phyloP scores from a whole-genome alignment of 2,329 filamentous ascomycete species.

The Pseudogymnoascus sp. region DNA sequence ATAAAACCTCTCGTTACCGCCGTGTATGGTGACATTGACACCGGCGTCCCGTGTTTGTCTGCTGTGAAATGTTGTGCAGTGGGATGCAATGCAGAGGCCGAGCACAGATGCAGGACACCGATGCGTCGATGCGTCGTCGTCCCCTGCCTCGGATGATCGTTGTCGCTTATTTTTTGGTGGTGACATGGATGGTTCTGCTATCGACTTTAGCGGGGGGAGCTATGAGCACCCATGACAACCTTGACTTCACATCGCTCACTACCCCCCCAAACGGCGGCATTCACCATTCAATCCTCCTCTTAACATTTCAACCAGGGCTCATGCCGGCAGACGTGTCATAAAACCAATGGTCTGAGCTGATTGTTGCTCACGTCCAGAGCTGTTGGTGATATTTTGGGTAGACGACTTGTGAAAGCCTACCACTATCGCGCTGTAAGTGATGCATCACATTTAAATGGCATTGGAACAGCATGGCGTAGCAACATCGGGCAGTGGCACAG shows the following conservation, averaged over 20 bases:
- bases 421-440: background rate
- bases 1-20: background rate
- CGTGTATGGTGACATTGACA: background rate
- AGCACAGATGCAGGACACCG: constrained; percentile 1
- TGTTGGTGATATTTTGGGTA: background rate
- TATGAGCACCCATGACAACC: constrained; percentile 4
- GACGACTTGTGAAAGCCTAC: background rate
- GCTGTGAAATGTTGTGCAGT: background rate
- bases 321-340: constrained; percentile 2
- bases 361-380: constrained; percentile 1
- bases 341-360: constrained; percentile 9
- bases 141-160: constrained; percentile 7
- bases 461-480: background rate
- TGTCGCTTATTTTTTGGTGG: constrained; percentile 7
- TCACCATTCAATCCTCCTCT: background rate
- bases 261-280: background rate
- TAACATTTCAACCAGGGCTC: background rate
- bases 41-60: constrained; percentile 3
- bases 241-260: constrained; percentile 5
- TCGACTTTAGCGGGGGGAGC: constrained; percentile 2
- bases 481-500: background rate
- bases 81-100: background rate
- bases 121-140: background rate
- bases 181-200: constrained; percentile 3
- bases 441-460: background rate